phyloP scores from a whole-genome alignment of 371 early-diverging fungal genomes.

The Lichtheimia ornata region DNA sequence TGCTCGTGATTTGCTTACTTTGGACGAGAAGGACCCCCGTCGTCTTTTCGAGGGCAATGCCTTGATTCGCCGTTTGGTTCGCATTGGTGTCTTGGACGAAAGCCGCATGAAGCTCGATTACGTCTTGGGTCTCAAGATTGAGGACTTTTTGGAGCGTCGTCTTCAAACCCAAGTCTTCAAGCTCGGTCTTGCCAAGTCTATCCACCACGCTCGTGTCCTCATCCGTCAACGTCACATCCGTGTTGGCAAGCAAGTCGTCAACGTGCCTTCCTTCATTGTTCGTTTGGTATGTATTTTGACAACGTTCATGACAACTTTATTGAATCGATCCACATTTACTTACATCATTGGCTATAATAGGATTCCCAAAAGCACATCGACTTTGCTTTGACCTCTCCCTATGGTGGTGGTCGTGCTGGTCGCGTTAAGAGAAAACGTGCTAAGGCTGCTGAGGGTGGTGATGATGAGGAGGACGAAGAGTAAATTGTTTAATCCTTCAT shows the following conservation, averaged over 20 bases:
- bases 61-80: constrained; percentile 96
- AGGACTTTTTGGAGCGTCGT: constrained; percentile 99
- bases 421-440: constrained; percentile 96
- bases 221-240: constrained; percentile 98
- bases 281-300: constrained; percentile 60
- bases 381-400: constrained; percentile 97
- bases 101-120: constrained; percentile 98
- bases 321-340: too few relatives aligned
- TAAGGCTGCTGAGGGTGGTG: constrained; percentile 64
- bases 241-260: constrained; percentile 98
- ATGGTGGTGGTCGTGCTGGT: constrained; percentile 98
- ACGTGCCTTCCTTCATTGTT: constrained; percentile 95
- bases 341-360: constrained; percentile 5
- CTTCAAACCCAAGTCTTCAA: constrained; percentile 99
- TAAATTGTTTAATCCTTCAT: constrained; percentile 27
- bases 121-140: constrained; percentile 97
- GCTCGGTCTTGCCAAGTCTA: constrained; percentile 98
- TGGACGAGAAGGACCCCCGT: constrained; percentile 96
- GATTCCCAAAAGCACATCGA: constrained; percentile 98
- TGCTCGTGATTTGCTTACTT: constrained; percentile 99
- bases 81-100: constrained; percentile 98
- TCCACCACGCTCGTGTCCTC: constrained; percentile 99
- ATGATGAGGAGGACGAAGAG: constrained; percentile 70
- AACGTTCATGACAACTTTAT: too few relatives aligned
- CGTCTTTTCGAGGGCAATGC: constrained; percentile 99